Base-by-base conservation (phyloP, 352 stramenopile genomes). In the Phytophthora pinifolia region DNA sequence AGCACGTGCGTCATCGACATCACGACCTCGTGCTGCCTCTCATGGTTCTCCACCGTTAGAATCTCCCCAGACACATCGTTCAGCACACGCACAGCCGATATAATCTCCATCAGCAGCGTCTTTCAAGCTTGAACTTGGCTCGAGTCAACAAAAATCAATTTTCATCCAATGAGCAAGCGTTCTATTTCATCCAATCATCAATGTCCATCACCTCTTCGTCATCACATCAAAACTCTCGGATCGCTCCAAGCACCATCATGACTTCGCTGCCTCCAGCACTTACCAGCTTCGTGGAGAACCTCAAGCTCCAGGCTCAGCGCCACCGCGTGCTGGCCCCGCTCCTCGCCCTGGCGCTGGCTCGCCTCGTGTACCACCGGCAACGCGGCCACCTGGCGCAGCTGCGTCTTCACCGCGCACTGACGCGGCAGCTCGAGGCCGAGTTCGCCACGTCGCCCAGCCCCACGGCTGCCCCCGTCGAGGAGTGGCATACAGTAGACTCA, bases 281-380 rank as follows among this genome's bases (percentile, higher is more conserved):
- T 15, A 12, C 41, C 6, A 44, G 45, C 25, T 70, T 82, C 37
- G 17, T 79, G 4, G 43, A 59, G 46, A 58, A 36, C 9, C 38
- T 79, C 15, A 59, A 67, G 51, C 31, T 56, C 5, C 65, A 71
- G n/a, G 43, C 64, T 8, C 55, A 64, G 20, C 67, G 64, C 9
- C 65, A 79, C 55, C 58, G 55, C 17, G 35, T 79, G 2, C 30
- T 74, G n/a, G 62, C 66, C 2, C 61, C 68, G 10, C n/a, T 88
- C 3, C 25, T 75, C 3, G 55, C 70, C 1, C 38, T 88, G 12
- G 67, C 64, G 25, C 66, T 86, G 17, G 54, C 65, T 59, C 67
- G 75, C 33, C 75, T 67, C 43, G 58, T 83, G 43, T 81, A 77
- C 31, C 68, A 72, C 34, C 67, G 58, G n/a, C 70, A 62, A n/a